Conservation (phyloP, 2,329 filamentous ascomycete genomes). For the Arthrobotrys conoides region DNA sequence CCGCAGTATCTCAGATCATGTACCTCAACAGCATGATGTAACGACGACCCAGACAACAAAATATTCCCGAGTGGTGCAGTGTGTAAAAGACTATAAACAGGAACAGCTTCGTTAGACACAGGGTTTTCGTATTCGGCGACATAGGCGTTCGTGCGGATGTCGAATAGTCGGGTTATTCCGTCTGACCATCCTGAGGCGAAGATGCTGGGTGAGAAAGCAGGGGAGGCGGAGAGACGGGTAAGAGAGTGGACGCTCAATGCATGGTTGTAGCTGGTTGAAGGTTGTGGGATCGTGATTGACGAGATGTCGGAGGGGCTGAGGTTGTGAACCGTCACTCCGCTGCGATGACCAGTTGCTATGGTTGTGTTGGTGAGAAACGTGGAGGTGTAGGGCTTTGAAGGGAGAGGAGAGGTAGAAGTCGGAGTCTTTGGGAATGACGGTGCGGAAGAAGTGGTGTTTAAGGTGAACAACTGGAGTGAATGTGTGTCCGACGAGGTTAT, state of each 20-base stretch:
- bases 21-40: constrained; percentile 38
- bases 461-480: constrained; percentile 36
- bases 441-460: not conserved
- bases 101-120: constrained; percentile 18
- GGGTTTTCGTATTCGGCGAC: constrained; percentile 35
- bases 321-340: constrained; percentile 37
- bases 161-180: constrained; percentile 41
- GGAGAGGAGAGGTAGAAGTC: constrained; percentile 10
- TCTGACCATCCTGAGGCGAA: constrained; percentile 57
- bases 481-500: not conserved
- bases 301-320: constrained; percentile 3
- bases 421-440: not conserved
- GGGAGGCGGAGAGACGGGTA: constrained; percentile 19
- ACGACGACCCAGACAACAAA: constrained; percentile 35
- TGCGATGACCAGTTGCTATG: constrained; percentile 39
- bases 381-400: constrained; percentile 43
- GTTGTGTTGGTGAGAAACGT: constrained; percentile 36
- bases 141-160: constrained; percentile 28
- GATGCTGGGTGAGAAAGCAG: constrained; percentile 20
- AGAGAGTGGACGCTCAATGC: constrained; percentile 47
- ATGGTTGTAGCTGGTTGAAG: constrained; percentile 23
- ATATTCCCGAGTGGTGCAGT: constrained; percentile 34
- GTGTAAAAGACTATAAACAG: constrained; percentile 46
- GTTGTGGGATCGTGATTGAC: constrained; percentile 17
- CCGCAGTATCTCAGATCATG: constrained; percentile 48